Evolutionary conservation across 2,329 filamentous ascomycete species (phyloP), one percentile per base, ranked within the genome.

Genomic region (Atkinsonella hypoxylon): DNA sequence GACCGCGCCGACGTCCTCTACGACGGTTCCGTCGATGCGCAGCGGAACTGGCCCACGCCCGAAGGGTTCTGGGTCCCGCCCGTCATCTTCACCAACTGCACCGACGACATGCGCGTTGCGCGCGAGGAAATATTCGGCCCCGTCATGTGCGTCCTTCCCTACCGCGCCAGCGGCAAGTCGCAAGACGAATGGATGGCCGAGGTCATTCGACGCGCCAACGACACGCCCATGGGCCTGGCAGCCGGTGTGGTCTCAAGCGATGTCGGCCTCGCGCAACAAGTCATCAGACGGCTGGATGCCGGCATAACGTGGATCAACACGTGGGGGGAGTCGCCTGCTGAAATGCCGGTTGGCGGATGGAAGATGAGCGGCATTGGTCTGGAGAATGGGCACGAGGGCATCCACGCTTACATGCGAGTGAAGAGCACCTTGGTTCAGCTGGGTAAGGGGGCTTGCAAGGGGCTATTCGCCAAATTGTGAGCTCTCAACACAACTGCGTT

Each of bases 231-330:
- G 50, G 89, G 89, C 30, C 79, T 95, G 3, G 89, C 89, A 0
- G 89, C 88, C 0, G 89, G 89, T 18, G 85, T 95, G 1, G 91
- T 94, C 58, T 87, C 87, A 0, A 79, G 78, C 52, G 80, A 94
- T 57, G 67, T 95, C 48, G 84, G 87, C 58, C 63, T 76, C 45
- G 89, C 86, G 50, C 87, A 95, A 61, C 72, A 78, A 42, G 78
- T 91, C 1, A 74, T 91, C 41, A 75, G 78, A 22, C 75, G 79
- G 60, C 70, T 95, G 5, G 77, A 94, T 62, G 88, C 88, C 0
- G 89, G 89, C 34, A 95, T 95, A 61, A 94, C 87, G 1, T 95
- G 89, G 89, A 76, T 95, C 48, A 95, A 95, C 65, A 89, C 87
- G 0, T 95, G 89, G 89, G 89, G 89, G n/a, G 89, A 95, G 70